phyloP scores from a whole-genome alignment of 352 stramenopile species.

The Blastocystis sp. region DNA sequence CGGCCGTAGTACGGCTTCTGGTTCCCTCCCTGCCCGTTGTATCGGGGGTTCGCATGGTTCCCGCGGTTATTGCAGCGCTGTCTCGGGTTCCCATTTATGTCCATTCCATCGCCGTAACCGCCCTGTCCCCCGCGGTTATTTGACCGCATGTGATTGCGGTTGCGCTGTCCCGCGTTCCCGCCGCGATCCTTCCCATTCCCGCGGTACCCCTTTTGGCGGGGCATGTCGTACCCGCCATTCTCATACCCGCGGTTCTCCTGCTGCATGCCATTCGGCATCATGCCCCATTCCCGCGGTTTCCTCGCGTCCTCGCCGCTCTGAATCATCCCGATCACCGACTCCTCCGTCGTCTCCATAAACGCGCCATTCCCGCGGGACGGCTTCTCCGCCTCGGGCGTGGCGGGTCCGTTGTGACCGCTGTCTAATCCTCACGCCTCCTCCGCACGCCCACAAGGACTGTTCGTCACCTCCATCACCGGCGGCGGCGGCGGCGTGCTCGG shows the following conservation, averaged over 20 bases:
- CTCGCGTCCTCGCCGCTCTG: neutral
- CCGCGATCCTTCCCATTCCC: neutral
- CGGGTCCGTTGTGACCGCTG: too few species aligned
- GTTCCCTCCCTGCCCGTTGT: neutral
- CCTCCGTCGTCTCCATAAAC: neutral
- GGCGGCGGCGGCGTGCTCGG: constrained; percentile 1
- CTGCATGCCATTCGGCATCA: neutral
- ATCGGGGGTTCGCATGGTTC: neutral
- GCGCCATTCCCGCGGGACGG: neutral
- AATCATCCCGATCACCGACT: constrained; percentile 27
- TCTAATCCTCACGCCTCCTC: neutral
- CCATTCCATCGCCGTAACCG: neutral
- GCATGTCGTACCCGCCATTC: neutral
- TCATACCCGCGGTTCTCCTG: neutral
- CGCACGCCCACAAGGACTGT: neutral
- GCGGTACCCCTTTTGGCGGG: neutral
- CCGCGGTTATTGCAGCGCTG: neutral
- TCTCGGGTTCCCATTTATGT: neutral
- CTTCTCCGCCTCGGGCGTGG: neutral
- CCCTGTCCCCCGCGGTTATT: neutral
- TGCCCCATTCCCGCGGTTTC: neutral
- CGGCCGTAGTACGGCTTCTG: neutral
- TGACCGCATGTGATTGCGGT: neutral
- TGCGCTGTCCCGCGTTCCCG: neutral
- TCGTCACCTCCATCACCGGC: constrained; percentile 18